Evolutionary conservation across 2,329 filamentous ascomycete species (phyloP).

Genomic region (Cladosporium halotolerans): DNA sequence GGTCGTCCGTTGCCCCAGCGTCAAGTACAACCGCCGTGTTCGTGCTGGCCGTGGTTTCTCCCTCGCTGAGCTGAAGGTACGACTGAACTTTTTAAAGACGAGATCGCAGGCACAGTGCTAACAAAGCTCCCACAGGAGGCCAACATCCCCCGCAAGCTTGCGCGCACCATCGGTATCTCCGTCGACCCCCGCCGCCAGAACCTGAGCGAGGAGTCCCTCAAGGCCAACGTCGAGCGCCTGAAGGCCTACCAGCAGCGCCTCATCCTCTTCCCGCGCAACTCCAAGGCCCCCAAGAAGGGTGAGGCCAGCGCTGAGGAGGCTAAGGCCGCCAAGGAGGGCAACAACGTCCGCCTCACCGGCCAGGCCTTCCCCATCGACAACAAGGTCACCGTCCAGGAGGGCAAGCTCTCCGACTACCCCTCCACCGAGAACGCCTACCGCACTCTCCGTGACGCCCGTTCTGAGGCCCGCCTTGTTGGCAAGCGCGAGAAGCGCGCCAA

Average conservation of each 20-base stretch:
- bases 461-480: conserved; percentile 74
- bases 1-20: conserved; percentile 91
- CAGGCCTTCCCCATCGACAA: conserved; percentile 67
- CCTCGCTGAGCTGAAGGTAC: conserved; percentile 94
- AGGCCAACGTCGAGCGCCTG: conserved; percentile 92
- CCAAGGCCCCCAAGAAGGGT: conserved; percentile 87
- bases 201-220: conserved; percentile 90
- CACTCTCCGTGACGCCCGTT: conserved; percentile 76
- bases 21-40: conserved; percentile 98
- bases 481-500: conserved; percentile 87
- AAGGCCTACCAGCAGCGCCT: conserved; percentile 95
- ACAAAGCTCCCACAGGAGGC: conserved; percentile 60
- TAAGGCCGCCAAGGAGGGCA: conserved; percentile 58
- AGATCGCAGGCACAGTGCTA: conserved; percentile 7
- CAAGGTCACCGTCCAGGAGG: conserved; percentile 68
- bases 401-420: conserved; percentile 63
- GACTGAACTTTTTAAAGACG: background rate
- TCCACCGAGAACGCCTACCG: conserved; percentile 80
- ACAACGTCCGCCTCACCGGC: conserved; percentile 34
- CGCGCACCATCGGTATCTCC: conserved; percentile 91
- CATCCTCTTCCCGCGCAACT: conserved; percentile 95
- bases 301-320: conserved; percentile 80
- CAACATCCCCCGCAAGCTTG: conserved; percentile 88
- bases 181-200: conserved; percentile 97
- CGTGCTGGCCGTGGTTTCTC: conserved; percentile 97